Conservation (phyloP, 305 asterid species). For the Fraxinus greggii region DNA sequence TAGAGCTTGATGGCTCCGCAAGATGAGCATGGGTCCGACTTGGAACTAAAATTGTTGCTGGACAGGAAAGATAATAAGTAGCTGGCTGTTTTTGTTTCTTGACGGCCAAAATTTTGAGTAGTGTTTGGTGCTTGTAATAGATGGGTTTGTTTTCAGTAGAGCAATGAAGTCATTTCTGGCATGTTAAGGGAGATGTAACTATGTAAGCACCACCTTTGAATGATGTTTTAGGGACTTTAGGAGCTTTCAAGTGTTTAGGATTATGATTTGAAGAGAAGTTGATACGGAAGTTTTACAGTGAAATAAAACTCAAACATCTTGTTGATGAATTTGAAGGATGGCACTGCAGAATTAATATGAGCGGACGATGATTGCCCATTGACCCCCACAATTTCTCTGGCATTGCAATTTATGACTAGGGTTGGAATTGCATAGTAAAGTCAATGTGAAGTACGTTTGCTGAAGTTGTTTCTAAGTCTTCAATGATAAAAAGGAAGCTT, state of each 20-base stretch:
- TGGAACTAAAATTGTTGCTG: background rate
- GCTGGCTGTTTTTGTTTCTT: background rate
- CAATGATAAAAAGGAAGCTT: background rate
- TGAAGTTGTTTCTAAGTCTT: background rate
- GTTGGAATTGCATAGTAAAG: background rate
- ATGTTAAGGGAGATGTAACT: background rate
- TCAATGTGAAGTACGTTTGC: background rate
- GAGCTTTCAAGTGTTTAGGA: constrained; percentile 7
- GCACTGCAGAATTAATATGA: background rate
- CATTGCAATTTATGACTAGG: background rate
- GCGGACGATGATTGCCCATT: background rate
- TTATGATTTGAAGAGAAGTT: background rate
- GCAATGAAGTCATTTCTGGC: background rate
- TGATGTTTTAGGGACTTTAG: background rate
- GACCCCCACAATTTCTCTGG: background rate
- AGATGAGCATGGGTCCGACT: background rate
- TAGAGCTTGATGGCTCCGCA: background rate
- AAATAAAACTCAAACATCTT: background rate
- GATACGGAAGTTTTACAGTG: background rate
- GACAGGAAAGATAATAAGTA: background rate
- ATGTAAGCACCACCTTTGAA: background rate
- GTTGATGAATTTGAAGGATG: background rate
- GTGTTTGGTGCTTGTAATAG: background rate
- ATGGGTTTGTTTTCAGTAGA: background rate
- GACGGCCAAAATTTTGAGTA: background rate